Percentiles rank a stretch among this genome's conserved stretches.
phyloP scores from a whole-genome alignment of 805 yeast species.

The Candida ipomoeae region DNA sequence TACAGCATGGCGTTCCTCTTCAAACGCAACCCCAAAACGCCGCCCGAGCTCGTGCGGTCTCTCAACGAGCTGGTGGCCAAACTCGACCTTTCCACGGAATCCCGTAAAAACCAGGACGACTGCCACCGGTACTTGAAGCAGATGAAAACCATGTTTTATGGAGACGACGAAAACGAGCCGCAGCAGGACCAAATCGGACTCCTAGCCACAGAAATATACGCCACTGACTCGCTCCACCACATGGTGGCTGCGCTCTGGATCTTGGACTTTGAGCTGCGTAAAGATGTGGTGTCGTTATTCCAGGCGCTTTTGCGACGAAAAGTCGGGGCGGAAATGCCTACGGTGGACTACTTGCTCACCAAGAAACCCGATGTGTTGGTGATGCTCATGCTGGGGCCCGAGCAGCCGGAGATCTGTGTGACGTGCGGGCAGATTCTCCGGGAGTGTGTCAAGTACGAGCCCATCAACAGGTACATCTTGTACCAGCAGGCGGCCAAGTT shows the following conservation, averaged over 20 bases:
- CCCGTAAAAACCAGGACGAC: slow-evolving; percentile 64
- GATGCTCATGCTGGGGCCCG: slow-evolving; percentile 67
- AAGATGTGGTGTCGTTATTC: slow-evolving; percentile 72
- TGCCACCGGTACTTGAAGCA: slow-evolving; percentile 60
- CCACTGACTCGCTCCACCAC: slow-evolving; percentile 61
- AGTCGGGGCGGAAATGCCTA: slow-evolving; percentile 72
- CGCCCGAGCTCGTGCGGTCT: slow-evolving; percentile 74
- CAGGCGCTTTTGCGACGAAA: slow-evolving; percentile 74
- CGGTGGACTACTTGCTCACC: slow-evolving; percentile 74
- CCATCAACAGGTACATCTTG: slow-evolving; percentile 56
- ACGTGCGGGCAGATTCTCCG: slow-evolving; percentile 75
- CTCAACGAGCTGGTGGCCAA: slow-evolving; percentile 70
- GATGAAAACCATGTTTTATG: slow-evolving; percentile 61
- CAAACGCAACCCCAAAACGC: slow-evolving; percentile 86
- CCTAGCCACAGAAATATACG: slow-evolving; percentile 75
- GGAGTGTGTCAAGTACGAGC: slow-evolving; percentile 79
- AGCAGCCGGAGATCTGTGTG: slow-evolving; percentile 65
- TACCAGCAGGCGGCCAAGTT: slow-evolving; percentile 46
- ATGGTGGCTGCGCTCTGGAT: slow-evolving; percentile 56
- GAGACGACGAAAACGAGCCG: slow-evolving; percentile 62
- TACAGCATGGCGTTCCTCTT: slow-evolving; percentile 68
- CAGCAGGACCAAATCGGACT: slow-evolving; percentile 70
- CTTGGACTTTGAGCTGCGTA: slow-evolving; percentile 85
- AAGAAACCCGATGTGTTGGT: slow-evolving; percentile 59
- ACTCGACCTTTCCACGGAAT: slow-evolving; percentile 45